These are phyloP conservation scores for Bremia lactucae DNA, from an alignment of 352 stramenopile genomes.

Conservation along the genomic window DNA sequence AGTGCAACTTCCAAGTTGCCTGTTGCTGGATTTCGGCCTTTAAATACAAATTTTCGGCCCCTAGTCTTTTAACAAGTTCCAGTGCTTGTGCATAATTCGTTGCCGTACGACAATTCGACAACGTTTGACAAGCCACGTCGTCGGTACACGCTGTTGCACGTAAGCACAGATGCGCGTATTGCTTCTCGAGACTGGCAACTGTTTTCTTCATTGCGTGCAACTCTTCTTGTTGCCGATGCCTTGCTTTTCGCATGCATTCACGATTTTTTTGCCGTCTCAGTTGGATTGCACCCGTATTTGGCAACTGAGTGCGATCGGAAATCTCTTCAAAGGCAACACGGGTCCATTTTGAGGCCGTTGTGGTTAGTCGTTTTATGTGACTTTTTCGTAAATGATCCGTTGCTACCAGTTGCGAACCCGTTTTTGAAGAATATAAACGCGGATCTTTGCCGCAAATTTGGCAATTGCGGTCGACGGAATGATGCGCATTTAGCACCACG, in stretches of 20 bases:
- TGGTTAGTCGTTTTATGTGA: too few species aligned
- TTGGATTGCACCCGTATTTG: constrained; percentile 19
- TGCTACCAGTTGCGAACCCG: too few species aligned
- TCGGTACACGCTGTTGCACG: constrained; percentile 6
- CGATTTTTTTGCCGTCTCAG: constrained; percentile 16
- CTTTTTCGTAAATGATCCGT: too few species aligned
- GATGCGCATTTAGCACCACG: too few species aligned
- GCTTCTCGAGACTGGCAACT: constrained; percentile 23
- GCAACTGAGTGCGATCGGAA: constrained; percentile 9
- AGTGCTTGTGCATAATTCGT: constrained; percentile 16
- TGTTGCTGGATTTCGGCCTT: constrained; percentile 32
- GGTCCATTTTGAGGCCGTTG: too few species aligned
- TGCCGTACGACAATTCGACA: constrained; percentile 1
- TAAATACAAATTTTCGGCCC: constrained; percentile 37
- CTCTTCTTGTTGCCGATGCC: constrained; percentile 32
- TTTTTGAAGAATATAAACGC: too few species aligned
- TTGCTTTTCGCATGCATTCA: constrained; percentile 29
- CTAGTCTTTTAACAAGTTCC: constrained; percentile 24
- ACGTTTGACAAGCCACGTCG: constrained; percentile 1
- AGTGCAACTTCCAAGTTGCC: constrained; percentile 27
- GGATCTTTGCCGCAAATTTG: too few species aligned
- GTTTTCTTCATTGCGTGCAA: constrained; percentile 28
- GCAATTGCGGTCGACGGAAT: too few species aligned
- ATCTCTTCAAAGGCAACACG: too few species aligned
- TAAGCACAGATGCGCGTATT: constrained; percentile 29